A percentile compares a stretch with the other conserved stretches of the same genome.
phyloP scores from a whole-genome alignment of 2,329 filamentous ascomycete genomes.

The Diaporthe sp. region DNA sequence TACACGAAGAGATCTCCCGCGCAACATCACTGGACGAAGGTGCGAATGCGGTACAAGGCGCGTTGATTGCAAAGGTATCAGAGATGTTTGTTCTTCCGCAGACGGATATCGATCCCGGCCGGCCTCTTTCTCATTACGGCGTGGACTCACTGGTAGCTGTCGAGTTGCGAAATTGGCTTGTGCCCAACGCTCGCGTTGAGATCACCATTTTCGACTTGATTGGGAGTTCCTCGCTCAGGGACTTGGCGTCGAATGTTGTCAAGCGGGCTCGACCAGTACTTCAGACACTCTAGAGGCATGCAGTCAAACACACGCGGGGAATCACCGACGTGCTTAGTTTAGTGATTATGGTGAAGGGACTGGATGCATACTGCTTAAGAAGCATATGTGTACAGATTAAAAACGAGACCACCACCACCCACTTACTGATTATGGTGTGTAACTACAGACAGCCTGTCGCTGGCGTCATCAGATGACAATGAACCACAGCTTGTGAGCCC shows the following conservation, averaged over 20 bases:
- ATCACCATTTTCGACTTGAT: slow-evolving; percentile 13
- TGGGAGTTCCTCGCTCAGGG: background rate
- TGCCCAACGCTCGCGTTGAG: background rate
- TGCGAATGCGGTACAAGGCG: background rate
- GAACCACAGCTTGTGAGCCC: no score
- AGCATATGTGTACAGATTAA: no score
- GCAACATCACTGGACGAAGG: background rate
- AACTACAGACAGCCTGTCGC: background rate
- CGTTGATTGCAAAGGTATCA: background rate
- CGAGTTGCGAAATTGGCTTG: slow-evolving; percentile 38
- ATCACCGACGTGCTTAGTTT: no score
- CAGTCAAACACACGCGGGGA: no score
- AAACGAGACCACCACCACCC: no score
- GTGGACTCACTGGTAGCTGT: slow-evolving; percentile 38
- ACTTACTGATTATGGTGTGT: no score
- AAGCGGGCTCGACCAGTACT: background rate
- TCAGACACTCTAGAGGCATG: background rate
- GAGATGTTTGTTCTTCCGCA: background rate
- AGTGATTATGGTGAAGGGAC: no score
- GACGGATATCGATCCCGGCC: slow-evolving; percentile 10
- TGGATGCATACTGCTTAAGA: no score
- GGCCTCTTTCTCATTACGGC: slow-evolving; percentile 15
- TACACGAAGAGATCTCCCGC: background rate
- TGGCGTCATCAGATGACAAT: no score
- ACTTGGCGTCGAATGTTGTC: background rate